Conservation (phyloP, 352 stramenopile species). For the Phytophthora citrophthora region DNA sequence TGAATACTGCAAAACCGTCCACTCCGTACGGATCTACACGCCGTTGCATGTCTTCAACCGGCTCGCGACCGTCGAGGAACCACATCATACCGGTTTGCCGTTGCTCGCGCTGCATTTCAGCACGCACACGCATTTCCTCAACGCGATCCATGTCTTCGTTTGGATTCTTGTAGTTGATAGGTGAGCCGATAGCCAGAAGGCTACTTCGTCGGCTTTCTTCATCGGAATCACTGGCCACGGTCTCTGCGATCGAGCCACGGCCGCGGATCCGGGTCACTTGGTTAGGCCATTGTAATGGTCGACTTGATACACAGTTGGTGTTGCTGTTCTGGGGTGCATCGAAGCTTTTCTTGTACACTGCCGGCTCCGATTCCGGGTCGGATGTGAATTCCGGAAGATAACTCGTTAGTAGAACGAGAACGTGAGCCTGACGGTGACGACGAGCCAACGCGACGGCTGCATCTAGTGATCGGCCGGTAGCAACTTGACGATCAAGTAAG, state of each 20-base stretch:
- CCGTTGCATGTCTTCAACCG: constrained; percentile 41
- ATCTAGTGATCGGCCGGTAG: constrained; percentile 42
- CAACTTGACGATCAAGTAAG: constrained; percentile 45
- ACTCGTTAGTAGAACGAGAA: constrained; percentile 75
- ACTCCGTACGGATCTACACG: constrained; percentile 29
- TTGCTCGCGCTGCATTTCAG: constrained; percentile 45
- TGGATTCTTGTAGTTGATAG: constrained; percentile 32
- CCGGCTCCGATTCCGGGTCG: constrained; percentile 22
- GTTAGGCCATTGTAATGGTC: constrained; percentile 16
- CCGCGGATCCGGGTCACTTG: constrained; percentile 11
- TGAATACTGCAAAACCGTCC: constrained; percentile 42
- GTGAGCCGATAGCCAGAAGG: constrained; percentile 24
- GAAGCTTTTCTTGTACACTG: constrained; percentile 17
- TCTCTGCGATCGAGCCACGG: constrained; percentile 46
- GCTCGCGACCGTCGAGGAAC: constrained; percentile 46
- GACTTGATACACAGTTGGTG: not conserved
- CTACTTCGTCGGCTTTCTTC: constrained; percentile 40
- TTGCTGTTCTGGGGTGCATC: constrained; percentile 5
- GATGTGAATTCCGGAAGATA: constrained; percentile 60
- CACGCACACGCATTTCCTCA: constrained; percentile 30
- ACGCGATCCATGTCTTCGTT: constrained; percentile 16
- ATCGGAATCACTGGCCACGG: constrained; percentile 41
- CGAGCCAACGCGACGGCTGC: constrained; percentile 58
- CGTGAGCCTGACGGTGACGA: constrained; percentile 62
- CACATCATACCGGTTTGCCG: constrained; percentile 44